Evolutionary conservation across 441 rosid species (phyloP).

Genomic region (Populus tomentosa): DNA sequence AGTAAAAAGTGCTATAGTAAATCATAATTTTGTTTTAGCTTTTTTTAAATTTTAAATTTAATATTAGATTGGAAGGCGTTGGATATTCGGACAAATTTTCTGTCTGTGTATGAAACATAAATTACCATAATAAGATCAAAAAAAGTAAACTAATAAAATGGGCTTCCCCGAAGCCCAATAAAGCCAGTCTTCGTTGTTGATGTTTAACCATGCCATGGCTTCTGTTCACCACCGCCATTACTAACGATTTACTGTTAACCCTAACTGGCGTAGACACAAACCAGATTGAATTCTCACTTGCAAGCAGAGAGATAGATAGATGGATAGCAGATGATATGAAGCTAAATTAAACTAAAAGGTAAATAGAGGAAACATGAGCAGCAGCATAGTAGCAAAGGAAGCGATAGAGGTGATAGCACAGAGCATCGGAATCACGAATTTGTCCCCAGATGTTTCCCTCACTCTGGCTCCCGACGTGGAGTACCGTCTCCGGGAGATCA

Average conservation of each 20-base stretch:
- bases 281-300: background rate
- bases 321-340: background rate
- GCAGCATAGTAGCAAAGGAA: conserved; percentile 89
- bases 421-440: conserved; percentile 68
- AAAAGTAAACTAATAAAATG: background rate
- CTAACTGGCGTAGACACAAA: background rate
- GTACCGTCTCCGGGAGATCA: conserved; percentile 85
- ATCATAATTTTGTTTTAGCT: no score
- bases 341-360: background rate
- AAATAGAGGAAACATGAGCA: conserved; percentile 16
- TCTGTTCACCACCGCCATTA: background rate
- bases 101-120: no score
- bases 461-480: conserved; percentile 93
- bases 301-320: background rate
- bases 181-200: background rate
- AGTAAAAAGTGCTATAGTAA: no score
- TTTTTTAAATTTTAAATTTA: no score
- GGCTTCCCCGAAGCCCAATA: background rate
- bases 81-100: no score
- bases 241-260: background rate
- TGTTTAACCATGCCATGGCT: background rate
- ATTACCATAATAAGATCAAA: no score
- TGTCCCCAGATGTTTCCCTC: conserved; percentile 69
- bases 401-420: conserved; percentile 91
- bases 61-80: no score